Conservation (phyloP, 371 early-diverging fungal genomes). For the Smittium mucronatum region DNA sequence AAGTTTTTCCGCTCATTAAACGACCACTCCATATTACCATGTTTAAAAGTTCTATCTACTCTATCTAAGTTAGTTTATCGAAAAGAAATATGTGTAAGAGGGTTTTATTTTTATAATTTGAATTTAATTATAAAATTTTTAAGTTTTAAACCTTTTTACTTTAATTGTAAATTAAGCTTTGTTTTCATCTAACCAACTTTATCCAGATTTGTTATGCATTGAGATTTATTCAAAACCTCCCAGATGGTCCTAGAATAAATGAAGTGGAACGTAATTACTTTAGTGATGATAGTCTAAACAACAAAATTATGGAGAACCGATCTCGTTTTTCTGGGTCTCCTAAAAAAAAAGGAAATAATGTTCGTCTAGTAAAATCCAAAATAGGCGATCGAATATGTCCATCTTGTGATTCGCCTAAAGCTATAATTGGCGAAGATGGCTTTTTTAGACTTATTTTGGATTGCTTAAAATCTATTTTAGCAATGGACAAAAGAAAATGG, state of each 20-base stretch:
- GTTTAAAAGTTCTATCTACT: neutral
- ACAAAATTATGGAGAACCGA: neutral
- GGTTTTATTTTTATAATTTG: no score
- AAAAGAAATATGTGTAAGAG: neutral
- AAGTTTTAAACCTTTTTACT: no score
- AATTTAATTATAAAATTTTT: no score
- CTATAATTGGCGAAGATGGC: neutral
- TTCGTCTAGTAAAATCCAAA: no score
- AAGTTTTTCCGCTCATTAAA: neutral
- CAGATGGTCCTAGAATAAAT: neutral
- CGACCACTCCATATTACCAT: neutral
- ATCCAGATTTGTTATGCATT: neutral
- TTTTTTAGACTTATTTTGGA: neutral
- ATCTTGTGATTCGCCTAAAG: neutral
- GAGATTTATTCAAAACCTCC: neutral
- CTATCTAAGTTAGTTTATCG: neutral
- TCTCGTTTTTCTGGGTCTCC: no score
- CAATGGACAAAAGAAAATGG: constrained; percentile 6
- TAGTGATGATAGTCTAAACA: neutral
- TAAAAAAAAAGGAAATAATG: no score
- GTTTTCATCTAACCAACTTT: no score
- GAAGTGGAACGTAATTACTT: neutral
- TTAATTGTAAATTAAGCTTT: no score
- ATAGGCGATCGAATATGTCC: no score
- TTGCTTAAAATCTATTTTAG: neutral